These are phyloP conservation scores for Vitis hybrid DNA, from an alignment of 177 flowering plant genomes.

Conservation along the genomic window DNA sequence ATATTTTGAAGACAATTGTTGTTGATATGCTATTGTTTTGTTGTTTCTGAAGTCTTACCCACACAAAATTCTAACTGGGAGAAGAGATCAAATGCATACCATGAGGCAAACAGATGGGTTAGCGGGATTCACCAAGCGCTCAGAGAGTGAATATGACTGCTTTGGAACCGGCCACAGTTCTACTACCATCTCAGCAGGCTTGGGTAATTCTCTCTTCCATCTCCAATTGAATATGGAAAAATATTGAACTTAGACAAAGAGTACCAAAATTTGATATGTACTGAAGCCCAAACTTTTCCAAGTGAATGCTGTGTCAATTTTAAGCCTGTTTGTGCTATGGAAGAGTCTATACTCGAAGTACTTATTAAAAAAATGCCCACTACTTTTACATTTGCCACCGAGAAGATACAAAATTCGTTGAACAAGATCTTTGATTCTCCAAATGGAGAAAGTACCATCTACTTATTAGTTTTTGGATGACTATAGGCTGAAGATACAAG, in stretches of 20 bases:
- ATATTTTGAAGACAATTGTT: background rate
- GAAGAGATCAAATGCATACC: constrained; percentile 81
- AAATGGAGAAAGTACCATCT: no score
- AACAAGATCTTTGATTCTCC: background rate
- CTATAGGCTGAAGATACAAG: background rate
- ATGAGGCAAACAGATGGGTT: constrained; percentile 89
- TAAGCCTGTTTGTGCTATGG: no score
- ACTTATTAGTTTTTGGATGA: background rate
- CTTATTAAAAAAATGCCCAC: background rate
- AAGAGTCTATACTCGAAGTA: background rate
- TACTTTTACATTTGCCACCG: background rate
- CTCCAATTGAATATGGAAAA: background rate
- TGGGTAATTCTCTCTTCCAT: constrained; percentile 52
- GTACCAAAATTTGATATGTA: background rate
- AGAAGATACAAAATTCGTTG: background rate
- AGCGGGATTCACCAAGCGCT: constrained; percentile 87
- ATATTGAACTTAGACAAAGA: background rate
- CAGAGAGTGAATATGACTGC: constrained; percentile 89
- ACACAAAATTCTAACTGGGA: constrained; percentile 91
- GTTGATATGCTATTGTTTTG: constrained; percentile 6
- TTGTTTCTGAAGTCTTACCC: constrained; percentile 73
- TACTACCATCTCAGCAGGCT: constrained; percentile 89
- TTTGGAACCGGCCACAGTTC: constrained; percentile 98
- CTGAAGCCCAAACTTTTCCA: background rate
- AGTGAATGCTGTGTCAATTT: background rate